Percentiles rank a stretch among this genome's conserved stretches.
Evolutionary conservation across 805 yeast species (phyloP).

Genomic region (Saccharomycopsis oosterbeekiorum): DNA sequence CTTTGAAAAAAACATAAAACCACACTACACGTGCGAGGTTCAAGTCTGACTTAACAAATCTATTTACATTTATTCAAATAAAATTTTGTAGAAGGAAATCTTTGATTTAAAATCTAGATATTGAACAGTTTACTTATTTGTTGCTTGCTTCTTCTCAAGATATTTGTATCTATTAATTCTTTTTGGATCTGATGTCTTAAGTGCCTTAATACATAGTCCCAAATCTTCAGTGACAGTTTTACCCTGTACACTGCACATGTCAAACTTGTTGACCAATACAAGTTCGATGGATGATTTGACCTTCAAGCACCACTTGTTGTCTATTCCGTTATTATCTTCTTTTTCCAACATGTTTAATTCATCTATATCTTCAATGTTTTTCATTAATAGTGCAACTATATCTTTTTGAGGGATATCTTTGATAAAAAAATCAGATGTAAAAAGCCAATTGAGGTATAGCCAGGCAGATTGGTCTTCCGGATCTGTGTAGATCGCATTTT

Average conservation of each 20-base stretch:
- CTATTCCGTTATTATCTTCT: slow-evolving; percentile 49
- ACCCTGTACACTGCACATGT: slow-evolving; percentile 1
- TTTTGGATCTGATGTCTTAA: slow-evolving; percentile 53
- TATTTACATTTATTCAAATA: too few species aligned
- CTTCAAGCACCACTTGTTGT: slow-evolving; percentile 71
- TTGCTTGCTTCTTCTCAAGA: not conserved
- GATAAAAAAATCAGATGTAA: slow-evolving; percentile 34
- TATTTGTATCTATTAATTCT: slow-evolving; percentile 44
- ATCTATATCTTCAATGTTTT: slow-evolving; percentile 30
- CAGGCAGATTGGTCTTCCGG: slow-evolving; percentile 92
- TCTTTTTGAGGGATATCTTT: slow-evolving; percentile 27
- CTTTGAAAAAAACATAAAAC: too few species aligned
- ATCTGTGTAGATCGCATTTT: slow-evolving; percentile 84
- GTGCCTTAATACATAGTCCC: slow-evolving; percentile 29
- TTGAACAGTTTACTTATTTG: not conserved
- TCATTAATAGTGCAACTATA: slow-evolving; percentile 22
- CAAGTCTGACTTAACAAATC: too few species aligned
- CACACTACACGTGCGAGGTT: too few species aligned
- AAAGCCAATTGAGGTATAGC: slow-evolving; percentile 80
- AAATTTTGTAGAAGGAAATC: too few species aligned
- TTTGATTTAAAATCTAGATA: too few species aligned
- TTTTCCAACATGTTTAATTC: slow-evolving; percentile 67
- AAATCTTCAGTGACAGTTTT: slow-evolving; percentile 26
- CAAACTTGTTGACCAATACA: slow-evolving; percentile 22
- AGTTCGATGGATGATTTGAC: slow-evolving; percentile 39